Conservation (phyloP, 2,329 filamentous ascomycete species). For the Penicillium sp. region DNA sequence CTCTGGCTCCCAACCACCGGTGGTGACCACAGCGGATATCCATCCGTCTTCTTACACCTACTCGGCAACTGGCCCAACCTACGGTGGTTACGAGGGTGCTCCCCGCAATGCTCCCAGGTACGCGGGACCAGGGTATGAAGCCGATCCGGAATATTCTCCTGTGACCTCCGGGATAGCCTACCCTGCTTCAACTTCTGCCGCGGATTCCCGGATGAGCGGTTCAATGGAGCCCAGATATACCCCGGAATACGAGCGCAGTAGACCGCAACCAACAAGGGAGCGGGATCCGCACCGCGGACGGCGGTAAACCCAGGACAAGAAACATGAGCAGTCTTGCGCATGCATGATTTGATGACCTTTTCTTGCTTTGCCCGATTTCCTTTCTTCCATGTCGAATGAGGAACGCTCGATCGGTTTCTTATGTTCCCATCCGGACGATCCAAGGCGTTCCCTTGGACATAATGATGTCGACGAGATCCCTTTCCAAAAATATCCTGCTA, state of each 20-base stretch:
- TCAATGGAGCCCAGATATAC: constrained; percentile 47
- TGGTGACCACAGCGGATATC: constrained; percentile 41
- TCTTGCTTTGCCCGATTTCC: not conserved
- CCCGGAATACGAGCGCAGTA: constrained; percentile 43
- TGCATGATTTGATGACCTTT: constrained; percentile 9
- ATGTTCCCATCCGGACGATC: constrained; percentile 15
- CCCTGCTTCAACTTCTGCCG: constrained; percentile 39
- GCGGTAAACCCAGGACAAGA: constrained; percentile 26
- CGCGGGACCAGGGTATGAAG: constrained; percentile 44
- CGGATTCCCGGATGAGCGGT: constrained; percentile 40
- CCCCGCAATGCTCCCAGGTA: constrained; percentile 45
- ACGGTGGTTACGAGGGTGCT: constrained; percentile 37
- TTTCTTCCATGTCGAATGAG: constrained; percentile 4
- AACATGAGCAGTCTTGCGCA: constrained; percentile 11
- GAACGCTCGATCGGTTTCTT: constrained; percentile 17
- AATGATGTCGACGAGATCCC: constrained; percentile 16
- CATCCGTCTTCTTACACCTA: constrained; percentile 44
- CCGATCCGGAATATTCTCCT: constrained; percentile 44
- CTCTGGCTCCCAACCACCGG: constrained; percentile 36
- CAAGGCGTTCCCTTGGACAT: constrained; percentile 14
- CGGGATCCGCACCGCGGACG: constrained; percentile 42
- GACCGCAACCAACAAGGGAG: constrained; percentile 43
- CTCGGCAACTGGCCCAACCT: constrained; percentile 36
- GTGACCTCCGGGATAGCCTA: constrained; percentile 44
- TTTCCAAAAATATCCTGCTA: constrained; percentile 8